Base-by-base conservation (phyloP, 2,329 filamentous ascomycete genomes). In the Uncinocarpus reesii region DNA sequence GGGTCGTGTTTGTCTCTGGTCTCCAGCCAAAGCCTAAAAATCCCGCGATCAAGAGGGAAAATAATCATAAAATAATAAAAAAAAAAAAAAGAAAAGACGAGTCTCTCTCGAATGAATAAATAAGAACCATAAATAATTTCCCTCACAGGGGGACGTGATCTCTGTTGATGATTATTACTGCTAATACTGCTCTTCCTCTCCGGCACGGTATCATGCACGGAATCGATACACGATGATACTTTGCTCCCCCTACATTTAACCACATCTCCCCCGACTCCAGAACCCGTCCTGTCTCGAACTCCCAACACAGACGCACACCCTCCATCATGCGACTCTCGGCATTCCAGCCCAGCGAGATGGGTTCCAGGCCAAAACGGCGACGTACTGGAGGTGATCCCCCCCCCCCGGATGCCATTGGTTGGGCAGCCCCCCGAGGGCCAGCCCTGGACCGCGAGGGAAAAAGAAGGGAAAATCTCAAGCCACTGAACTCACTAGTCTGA, bases 31-130 rank as follows among this genome's bases (percentile, higher is more conserved):
- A 35, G 18, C 18, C 8, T 24, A 35, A 45, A 44, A 40, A 42
- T 42, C 38, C 38, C 38, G 38, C 38, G 38, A 26, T 11, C 7
- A 16, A 40, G 13, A 44, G 45, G 48, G 35, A 28, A 37, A 37
- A 18, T 20, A 20, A 20, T 8, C 10, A 13, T 11, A 23, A 24
- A 24, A 40, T 6, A 16, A 10, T 35, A 35, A 35, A 16, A 16
- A 35, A 26, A 6, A 49, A 44, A 34, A 45, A 48, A 28, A 32
- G 44, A 52, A 42, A 42, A 43, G 44, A 44, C 45, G n/a, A 35
- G 32, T 29, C 16, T 15, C 26, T 44, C 47, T 47, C 49, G 49
- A 4, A 20, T 18, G n/a, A 18, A 36, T 3, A 7, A 36, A 36
- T 36, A 36, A 20, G 18, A 36, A 20, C 20, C 5, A 37, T 37